Conservation (phyloP, 2,329 filamentous ascomycete genomes). For the Xylariaceae sp. region DNA sequence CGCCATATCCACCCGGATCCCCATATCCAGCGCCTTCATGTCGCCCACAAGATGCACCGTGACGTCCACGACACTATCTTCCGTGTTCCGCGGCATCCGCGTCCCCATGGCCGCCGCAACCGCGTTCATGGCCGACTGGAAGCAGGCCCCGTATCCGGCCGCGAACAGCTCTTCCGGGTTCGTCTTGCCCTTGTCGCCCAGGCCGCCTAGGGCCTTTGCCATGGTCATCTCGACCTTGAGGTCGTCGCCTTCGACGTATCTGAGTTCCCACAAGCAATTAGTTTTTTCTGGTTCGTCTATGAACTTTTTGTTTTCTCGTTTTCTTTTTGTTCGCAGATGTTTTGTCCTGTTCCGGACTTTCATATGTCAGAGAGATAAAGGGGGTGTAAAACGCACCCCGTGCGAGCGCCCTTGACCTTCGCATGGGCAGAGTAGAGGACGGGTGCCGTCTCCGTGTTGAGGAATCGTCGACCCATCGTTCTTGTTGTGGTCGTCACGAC, state of each 20-base stretch:
- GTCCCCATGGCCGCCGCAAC: constrained; percentile 11
- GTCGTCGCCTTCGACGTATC: constrained; percentile 18
- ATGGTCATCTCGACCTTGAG: constrained; percentile 16
- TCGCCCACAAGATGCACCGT: constrained; percentile 22
- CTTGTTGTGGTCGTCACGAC: not conserved
- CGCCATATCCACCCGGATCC: constrained; percentile 18
- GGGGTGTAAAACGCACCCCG: constrained; percentile 12
- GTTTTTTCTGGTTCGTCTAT: not conserved
- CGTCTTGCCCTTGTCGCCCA: constrained; percentile 20
- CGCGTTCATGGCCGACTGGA: constrained; percentile 21
- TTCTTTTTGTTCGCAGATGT: not conserved
- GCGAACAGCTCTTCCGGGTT: constrained; percentile 23
- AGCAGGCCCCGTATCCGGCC: constrained; percentile 21
- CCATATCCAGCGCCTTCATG: constrained; percentile 20
- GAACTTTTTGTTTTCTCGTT: not conserved
- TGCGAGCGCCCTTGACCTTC: constrained; percentile 19
- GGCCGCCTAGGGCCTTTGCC: constrained; percentile 20
- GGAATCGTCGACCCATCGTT: not conserved
- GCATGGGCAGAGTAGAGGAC: constrained; percentile 20
- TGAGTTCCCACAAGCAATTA: not conserved
- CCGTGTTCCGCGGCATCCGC: constrained; percentile 13
- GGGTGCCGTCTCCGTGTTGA: constrained; percentile 21
- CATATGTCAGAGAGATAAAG: too few species aligned
- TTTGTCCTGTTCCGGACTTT: too few species aligned
- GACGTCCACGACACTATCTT: constrained; percentile 18